Evolutionary conservation across 208 protist genomes (phyloP), one percentile per base, ranked within the genome.

Genomic region (Wallacemonas rigidus): DNA sequence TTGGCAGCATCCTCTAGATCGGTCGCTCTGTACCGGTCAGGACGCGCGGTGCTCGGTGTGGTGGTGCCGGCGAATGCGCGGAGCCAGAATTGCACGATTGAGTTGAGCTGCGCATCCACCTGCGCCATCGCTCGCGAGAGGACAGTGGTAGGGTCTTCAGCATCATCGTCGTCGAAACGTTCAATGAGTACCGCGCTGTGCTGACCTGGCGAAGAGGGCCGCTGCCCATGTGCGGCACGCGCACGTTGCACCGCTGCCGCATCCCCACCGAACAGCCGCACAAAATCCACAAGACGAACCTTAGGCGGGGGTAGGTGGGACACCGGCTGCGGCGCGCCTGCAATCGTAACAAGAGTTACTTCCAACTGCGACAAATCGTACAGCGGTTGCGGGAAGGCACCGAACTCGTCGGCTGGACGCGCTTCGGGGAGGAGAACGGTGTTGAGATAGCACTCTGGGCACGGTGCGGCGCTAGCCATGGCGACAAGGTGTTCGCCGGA

Each of bases 401-500:
- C 54, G 15, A 69, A 71, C 0, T 58, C 63, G 26, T 78, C 63
- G 14, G 41, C 7, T 5, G 47, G 54, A 61, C 47, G 69, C 9
- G 60, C 40, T 6, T 71, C 73, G 47, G 69, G 71, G 0, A 69
- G 67, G 44, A 82, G 43, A 35, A 80, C 45, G 7, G 58, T 44
- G 60, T 65, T 65, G 41, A 65, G 43, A 41, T 65, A 65, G 60
- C 26, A 48, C 63, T 76, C 73, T 0, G 76, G 64, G 65, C 73
- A 83, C 36, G 84, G 81, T 2, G 83, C 77, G 5, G 69, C 70
- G 69, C 83, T 89, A 2, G 82, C 60, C 12, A 89, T 68, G 36
- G 86, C 79, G 12, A 67, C 71, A 9, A 95, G 67, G 51, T 95
- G 88, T 73, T 91, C 79, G 11, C 71, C 69, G 17, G 71, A 56